Conservation (phyloP, 495 filamentous ascomycete species). For the Massariosphaeria phaeospora region DNA sequence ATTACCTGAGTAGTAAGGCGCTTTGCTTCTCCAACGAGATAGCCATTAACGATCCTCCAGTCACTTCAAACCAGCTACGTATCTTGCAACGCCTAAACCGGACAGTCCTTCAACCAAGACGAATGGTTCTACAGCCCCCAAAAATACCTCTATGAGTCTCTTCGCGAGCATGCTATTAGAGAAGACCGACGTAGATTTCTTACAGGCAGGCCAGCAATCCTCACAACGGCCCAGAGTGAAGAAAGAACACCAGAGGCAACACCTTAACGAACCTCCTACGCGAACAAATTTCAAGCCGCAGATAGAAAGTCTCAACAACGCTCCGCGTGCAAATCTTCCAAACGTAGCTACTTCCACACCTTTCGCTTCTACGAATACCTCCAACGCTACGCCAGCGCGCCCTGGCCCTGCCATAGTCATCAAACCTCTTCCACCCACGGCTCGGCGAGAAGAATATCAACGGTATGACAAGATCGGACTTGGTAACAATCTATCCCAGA, state of each 20-base stretch:
- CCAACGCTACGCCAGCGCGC: neutral
- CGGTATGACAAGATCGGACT: conserved; percentile 4
- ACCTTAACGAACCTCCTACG: neutral
- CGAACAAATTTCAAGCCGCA: neutral
- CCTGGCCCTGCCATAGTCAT: conserved; percentile 10
- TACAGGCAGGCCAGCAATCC: neutral
- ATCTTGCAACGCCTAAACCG: conserved; percentile 19
- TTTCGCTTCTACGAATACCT: neutral
- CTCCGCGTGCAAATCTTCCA: neutral
- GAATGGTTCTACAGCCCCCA: conserved; percentile 26
- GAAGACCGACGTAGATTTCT: conserved; percentile 45
- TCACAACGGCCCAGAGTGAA: neutral
- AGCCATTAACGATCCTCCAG: conserved; percentile 43
- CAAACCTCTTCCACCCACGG: neutral
- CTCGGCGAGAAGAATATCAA: conserved; percentile 12
- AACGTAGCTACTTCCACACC: neutral
- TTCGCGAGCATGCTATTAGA: conserved; percentile 58
- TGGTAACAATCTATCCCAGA: conserved; percentile 19
- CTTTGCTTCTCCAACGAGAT: neutral
- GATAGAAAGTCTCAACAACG: neutral
- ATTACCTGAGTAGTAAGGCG: conserved; percentile 67
- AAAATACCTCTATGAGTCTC: conserved; percentile 43
- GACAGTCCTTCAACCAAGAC: conserved; percentile 10
- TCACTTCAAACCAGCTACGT: conserved; percentile 56
- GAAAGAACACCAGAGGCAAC: neutral